Evolutionary conservation across 331 rosid species (phyloP), one percentile per base, ranked within the genome.

Genomic region (Saraca asoca): DNA sequence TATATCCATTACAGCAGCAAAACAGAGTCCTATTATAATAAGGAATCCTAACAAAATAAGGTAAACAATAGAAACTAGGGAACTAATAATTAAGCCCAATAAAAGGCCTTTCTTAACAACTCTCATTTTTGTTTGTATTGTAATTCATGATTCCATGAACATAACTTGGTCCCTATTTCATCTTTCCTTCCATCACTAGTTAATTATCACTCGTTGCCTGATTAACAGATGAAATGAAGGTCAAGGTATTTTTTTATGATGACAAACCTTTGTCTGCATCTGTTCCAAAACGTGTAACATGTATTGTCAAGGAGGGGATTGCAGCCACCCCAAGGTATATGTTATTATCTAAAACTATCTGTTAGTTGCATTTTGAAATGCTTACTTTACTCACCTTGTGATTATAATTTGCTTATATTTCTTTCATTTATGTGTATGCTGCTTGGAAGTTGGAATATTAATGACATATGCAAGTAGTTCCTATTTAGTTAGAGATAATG

Each of bases 221-320:
- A 12, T 82, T 69, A 41, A 58, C 87, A 89, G 98, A 86, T 77
- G 91, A 73, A 75, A 84, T 93, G 94, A 84, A 79, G 80, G 95
- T 90, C 56, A 84, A 65, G 78, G 84, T 93, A 43, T 90, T 83
- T 61, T 68, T 87, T 81, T 93, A 69, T 68, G 90, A 87, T 20
- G 98, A 83, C 50, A 87, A 43, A 37, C 90, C 98, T 72, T 66
- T 90, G 62, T 87, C 96, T 29, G 95, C 94, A 46, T 61, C 90
- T 12, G 90, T 93, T 84, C 98, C 97, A 20, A 81, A 87, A 70
- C 88, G 85, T 1, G 97, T 82, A 38, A 87, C 85, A 10, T 84
- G 94, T 64, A 71, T 33, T 64, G 88, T 93, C 75, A 87, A 82
- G 85, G 95, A 89, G 68, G 93, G 78, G 50, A 80, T 85, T 68